phyloP scores from a whole-genome alignment of 768 basidiomycete genomes.

The Trametes punicea region DNA sequence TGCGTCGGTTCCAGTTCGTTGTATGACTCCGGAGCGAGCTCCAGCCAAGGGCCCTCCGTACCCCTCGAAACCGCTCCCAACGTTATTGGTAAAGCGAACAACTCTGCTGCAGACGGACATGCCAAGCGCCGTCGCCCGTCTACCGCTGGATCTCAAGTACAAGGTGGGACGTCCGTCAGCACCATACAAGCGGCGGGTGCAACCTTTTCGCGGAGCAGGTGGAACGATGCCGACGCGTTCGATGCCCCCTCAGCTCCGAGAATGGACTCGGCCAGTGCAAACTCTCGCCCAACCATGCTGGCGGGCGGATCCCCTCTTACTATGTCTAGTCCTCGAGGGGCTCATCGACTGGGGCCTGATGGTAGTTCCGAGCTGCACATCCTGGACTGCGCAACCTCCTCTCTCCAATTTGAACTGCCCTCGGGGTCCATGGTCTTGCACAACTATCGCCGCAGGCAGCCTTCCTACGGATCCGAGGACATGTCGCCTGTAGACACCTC shows the following conservation, averaged over 20 bases:
- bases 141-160: background rate
- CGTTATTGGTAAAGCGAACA: background rate
- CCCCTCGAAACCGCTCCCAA: background rate
- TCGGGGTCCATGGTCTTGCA: background rate
- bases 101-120: background rate
- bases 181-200: constrained; percentile 7
- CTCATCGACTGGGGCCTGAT: background rate
- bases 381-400: background rate
- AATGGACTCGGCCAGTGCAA: background rate
- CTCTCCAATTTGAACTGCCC: background rate
- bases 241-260: background rate
- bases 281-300: background rate
- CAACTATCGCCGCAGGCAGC: background rate
- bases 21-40: background rate
- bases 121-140: constrained; percentile 3
- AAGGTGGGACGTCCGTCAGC: background rate
- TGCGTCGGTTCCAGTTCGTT: background rate
- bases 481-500: background rate
- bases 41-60: background rate
- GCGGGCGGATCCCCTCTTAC: background rate
- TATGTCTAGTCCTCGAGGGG: background rate
- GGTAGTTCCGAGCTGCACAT: background rate
- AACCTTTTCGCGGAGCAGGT: constrained; percentile 1
- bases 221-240: background rate
- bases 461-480: background rate